Evolutionary conservation across 2,329 filamentous ascomycete species (phyloP).

Genomic region (Paecilomyces variotii): DNA sequence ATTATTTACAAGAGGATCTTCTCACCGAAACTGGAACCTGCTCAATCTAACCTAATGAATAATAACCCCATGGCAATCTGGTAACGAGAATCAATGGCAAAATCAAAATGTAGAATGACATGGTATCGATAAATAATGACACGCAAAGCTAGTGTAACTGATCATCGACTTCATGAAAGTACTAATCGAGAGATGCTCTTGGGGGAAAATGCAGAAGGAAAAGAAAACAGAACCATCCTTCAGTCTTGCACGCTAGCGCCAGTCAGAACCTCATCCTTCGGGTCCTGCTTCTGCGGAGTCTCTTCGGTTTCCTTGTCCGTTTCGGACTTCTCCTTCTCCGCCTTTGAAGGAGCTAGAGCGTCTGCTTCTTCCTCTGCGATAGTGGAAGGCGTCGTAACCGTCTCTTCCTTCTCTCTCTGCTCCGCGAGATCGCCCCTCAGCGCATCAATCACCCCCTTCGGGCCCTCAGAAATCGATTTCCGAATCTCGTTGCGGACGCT

Average conservation of each 20-base stretch:
- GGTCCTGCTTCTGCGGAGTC: slow-evolving; percentile 12
- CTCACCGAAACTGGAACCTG: neutral
- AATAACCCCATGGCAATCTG: neutral
- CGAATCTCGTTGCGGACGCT: slow-evolving; percentile 29
- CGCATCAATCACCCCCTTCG: slow-evolving; percentile 17
- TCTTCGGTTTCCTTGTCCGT: slow-evolving; percentile 7
- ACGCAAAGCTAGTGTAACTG: neutral
- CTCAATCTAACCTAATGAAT: neutral
- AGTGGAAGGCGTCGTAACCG: neutral
- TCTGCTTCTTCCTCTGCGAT: slow-evolving; percentile 9
- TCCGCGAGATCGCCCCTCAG: slow-evolving; percentile 19
- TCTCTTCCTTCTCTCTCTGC: slow-evolving; percentile 11
- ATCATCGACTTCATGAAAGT: neutral
- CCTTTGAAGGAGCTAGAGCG: slow-evolving; percentile 1
- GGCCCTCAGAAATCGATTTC: slow-evolving; percentile 26
- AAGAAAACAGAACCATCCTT: neutral
- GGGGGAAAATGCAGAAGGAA: neutral
- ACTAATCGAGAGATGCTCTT: neutral
- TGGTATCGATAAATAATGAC: neutral
- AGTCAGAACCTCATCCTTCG: slow-evolving; percentile 15
- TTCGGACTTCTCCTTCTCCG: slow-evolving; percentile 5
- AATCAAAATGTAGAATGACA: neutral
- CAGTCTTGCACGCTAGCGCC: slow-evolving; percentile 17
- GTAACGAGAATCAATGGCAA: neutral
- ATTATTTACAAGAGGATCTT: neutral